Evolutionary conservation across 179 eudicot species (phyloP).

Genomic region (Beta macrorhiza): DNA sequence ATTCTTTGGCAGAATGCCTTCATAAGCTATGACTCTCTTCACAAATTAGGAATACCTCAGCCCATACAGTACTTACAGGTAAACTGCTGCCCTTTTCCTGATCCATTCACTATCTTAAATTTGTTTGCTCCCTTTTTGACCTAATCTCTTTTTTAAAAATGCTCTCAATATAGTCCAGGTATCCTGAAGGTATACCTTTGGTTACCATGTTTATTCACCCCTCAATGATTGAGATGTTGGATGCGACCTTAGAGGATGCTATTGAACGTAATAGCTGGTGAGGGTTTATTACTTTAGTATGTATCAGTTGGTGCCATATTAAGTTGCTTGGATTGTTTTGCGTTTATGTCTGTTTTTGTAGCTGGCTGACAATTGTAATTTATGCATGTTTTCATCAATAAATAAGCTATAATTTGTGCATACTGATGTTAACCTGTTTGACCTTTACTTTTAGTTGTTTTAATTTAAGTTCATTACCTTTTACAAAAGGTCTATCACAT

Average conservation of each 20-base stretch:
- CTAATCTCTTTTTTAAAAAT: constrained; percentile 7
- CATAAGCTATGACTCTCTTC: constrained; percentile 74
- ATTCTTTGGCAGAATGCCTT: constrained; percentile 72
- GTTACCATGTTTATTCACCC: constrained; percentile 74
- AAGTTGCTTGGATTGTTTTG: too few relatives aligned
- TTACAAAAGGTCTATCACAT: neutral
- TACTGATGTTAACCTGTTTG: neutral
- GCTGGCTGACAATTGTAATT: too few relatives aligned
- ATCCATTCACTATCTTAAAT: neutral
- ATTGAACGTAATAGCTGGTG: constrained; percentile 93
- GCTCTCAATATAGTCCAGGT: constrained; percentile 68
- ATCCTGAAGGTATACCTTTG: constrained; percentile 87
- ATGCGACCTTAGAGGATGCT: constrained; percentile 86
- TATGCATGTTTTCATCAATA: too few relatives aligned
- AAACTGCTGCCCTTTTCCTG: constrained; percentile 26
- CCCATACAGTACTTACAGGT: constrained; percentile 97
- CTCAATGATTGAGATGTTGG: constrained; percentile 82
- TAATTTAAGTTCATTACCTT: too few relatives aligned
- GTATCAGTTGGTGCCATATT: neutral
- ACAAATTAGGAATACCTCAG: constrained; percentile 87
- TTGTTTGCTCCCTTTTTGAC: neutral
- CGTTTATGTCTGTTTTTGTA: neutral
- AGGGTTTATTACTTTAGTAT: constrained; percentile 23
- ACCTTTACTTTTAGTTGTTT: too few relatives aligned
- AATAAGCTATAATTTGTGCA: neutral